phyloP scores from a whole-genome alignment of 2,329 filamentous ascomycete genomes.

The Botrytis hyacinthi region DNA sequence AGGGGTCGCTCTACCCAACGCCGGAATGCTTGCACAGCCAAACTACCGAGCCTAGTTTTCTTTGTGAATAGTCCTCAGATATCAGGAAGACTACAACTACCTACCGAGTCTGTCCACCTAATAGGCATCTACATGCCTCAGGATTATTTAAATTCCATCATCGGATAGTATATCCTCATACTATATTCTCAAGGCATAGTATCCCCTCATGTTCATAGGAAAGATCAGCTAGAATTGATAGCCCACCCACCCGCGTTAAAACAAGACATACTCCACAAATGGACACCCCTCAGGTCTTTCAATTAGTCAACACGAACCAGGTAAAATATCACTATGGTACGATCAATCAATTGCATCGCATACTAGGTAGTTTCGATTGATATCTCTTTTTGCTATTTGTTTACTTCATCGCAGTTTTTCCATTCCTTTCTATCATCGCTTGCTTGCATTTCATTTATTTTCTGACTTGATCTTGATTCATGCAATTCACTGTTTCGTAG shows the following conservation, averaged over 20 bases:
- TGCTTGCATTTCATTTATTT: background rate
- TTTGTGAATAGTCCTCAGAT: background rate
- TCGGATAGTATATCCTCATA: background rate
- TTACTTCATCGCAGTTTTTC: background rate
- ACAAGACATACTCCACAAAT: slow-evolving; percentile 1
- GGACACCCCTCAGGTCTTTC: background rate
- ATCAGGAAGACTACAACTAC: background rate
- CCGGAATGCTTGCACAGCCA: background rate
- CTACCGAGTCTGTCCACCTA: background rate
- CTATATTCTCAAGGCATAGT: background rate
- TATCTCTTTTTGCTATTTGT: background rate
- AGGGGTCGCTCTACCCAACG: background rate
- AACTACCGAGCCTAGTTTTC: background rate
- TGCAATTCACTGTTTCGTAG: background rate
- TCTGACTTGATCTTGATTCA: background rate
- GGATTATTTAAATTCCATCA: background rate
- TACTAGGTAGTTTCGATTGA: background rate
- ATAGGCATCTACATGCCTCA: background rate
- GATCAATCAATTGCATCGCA: background rate
- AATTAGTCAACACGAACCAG: background rate
- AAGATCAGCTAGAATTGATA: background rate
- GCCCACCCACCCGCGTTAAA: background rate
- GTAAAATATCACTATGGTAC: background rate
- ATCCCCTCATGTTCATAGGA: background rate
- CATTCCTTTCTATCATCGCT: background rate